These are phyloP conservation scores for Dothistroma pini DNA, from an alignment of 2,329 filamentous ascomycete species.

Conservation along the genomic window DNA sequence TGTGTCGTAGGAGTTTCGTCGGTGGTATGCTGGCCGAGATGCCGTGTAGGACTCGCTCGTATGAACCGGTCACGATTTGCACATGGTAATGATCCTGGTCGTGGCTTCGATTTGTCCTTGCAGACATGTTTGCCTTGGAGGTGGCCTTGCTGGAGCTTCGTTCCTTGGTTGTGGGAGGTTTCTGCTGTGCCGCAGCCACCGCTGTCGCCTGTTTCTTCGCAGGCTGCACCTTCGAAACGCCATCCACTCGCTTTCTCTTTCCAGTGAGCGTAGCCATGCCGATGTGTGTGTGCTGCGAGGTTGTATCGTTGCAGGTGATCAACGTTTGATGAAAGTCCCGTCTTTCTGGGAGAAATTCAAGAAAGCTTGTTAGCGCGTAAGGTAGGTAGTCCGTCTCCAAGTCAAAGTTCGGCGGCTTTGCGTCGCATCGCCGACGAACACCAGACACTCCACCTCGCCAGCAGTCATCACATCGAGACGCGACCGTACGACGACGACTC, in stretches of 20 bases:
- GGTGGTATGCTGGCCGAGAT: slow-evolving; percentile 68
- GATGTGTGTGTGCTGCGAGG: neutral
- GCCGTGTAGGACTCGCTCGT: slow-evolving; percentile 89
- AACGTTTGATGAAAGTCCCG: too few species aligned
- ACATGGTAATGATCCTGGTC: slow-evolving; percentile 52
- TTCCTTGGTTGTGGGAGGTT: neutral
- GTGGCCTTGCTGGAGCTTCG: neutral
- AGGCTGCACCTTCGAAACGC: slow-evolving; percentile 7
- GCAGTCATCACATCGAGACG: neutral
- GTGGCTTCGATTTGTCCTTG: neutral
- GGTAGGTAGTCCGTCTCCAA: too few species aligned
- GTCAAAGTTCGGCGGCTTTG: too few species aligned
- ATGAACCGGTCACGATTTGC: slow-evolving; percentile 89
- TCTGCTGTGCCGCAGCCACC: slow-evolving; percentile 2
- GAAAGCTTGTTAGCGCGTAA: too few species aligned
- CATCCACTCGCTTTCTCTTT: slow-evolving; percentile 23
- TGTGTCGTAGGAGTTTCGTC: slow-evolving; percentile 1
- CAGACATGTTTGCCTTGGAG: neutral
- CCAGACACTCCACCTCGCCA: too few species aligned
- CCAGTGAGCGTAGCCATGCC: neutral
- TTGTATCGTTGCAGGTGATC: neutral
- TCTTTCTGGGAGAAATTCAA: too few species aligned
- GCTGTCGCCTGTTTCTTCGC: slow-evolving; percentile 18
- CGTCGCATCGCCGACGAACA: too few species aligned
- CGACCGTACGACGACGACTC: slow-evolving; percentile 1